phyloP scores from a whole-genome alignment of 768 basidiomycete genomes.

The Solioccasus polychromus region DNA sequence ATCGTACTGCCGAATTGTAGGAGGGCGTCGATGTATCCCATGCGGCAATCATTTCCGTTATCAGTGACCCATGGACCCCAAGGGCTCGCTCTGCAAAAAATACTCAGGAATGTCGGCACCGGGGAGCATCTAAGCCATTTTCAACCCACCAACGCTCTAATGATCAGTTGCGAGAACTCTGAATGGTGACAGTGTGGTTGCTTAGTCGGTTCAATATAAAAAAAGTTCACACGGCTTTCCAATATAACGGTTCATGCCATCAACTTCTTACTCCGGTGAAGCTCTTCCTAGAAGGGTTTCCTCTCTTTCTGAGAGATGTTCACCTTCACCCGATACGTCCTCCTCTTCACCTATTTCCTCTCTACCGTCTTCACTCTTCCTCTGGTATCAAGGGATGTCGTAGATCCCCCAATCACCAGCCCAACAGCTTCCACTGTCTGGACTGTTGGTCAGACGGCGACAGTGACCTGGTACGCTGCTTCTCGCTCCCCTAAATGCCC shows the following conservation, averaged over 20 bases:
- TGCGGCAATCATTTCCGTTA: slow-evolving; percentile 28
- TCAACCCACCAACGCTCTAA: too few species aligned
- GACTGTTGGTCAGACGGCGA: slow-evolving; percentile 42
- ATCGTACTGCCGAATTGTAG: too few species aligned
- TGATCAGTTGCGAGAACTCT: too few species aligned
- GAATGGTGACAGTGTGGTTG: too few species aligned
- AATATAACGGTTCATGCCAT: slow-evolving; percentile 15
- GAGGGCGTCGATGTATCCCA: too few species aligned
- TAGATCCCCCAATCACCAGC: slow-evolving; percentile 44
- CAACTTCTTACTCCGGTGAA: slow-evolving; percentile 5
- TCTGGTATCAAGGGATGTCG: slow-evolving; percentile 41
- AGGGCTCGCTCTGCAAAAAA: neutral
- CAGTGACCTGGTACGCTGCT: slow-evolving; percentile 52
- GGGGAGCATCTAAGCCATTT: too few species aligned
- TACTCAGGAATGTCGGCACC: too few species aligned
- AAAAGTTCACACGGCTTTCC: slow-evolving; percentile 21
- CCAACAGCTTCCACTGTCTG: slow-evolving; percentile 42
- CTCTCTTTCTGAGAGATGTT: slow-evolving; percentile 20
- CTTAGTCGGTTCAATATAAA: too few species aligned
- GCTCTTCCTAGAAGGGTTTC: slow-evolving; percentile 15
- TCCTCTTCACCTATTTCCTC: slow-evolving; percentile 21
- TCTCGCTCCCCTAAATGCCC: neutral
- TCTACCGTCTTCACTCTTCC: slow-evolving; percentile 30
- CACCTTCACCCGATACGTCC: slow-evolving; percentile 25
- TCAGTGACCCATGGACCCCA: too few species aligned